A percentile compares a stretch with the other conserved stretches of the same genome.
Evolutionary conservation across 2,329 filamentous ascomycete species (phyloP).

Genomic region (Curvularia sp.): DNA sequence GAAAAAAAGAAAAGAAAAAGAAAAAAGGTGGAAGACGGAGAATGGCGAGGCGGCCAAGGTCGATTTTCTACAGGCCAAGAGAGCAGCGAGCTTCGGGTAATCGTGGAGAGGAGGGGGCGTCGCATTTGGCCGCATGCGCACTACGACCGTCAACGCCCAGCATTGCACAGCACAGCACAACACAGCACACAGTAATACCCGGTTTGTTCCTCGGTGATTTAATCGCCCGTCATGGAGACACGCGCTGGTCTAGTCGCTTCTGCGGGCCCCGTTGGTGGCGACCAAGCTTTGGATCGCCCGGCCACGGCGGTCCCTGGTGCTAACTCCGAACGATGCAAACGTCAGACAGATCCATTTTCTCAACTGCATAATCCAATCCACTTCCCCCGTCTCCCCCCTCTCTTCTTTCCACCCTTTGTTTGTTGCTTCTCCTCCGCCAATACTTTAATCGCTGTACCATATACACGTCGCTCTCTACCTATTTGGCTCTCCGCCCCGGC

Average conservation of each 20-base stretch:
- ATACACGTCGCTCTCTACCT: slow-evolving; percentile 25
- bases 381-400: slow-evolving; percentile 16
- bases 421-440: slow-evolving; percentile 12
- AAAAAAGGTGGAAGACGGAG: not conserved
- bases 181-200: no score
- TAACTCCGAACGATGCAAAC: slow-evolving; percentile 16
- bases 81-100: slow-evolving; percentile 11
- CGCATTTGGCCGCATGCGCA: no score
- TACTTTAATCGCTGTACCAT: slow-evolving; percentile 16
- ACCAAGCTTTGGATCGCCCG: slow-evolving; percentile 31
- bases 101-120: slow-evolving; percentile 15
- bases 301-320: slow-evolving; percentile 12
- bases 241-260: slow-evolving; percentile 5
- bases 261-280: slow-evolving; percentile 19
- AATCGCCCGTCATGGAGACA: slow-evolving; percentile 4
- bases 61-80: slow-evolving; percentile 9
- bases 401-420: slow-evolving; percentile 16
- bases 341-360: slow-evolving; percentile 20
- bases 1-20: slow-evolving; percentile 2
- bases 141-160: not conserved
- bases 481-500: slow-evolving; percentile 31
- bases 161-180: no score
- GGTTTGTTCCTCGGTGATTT: slow-evolving; percentile 14
- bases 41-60: not conserved
- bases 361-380: slow-evolving; percentile 26